These are phyloP conservation scores for Edaphochlamys debaryana DNA, from an alignment of 139 green algal genomes.

Conservation along the genomic window DNA sequence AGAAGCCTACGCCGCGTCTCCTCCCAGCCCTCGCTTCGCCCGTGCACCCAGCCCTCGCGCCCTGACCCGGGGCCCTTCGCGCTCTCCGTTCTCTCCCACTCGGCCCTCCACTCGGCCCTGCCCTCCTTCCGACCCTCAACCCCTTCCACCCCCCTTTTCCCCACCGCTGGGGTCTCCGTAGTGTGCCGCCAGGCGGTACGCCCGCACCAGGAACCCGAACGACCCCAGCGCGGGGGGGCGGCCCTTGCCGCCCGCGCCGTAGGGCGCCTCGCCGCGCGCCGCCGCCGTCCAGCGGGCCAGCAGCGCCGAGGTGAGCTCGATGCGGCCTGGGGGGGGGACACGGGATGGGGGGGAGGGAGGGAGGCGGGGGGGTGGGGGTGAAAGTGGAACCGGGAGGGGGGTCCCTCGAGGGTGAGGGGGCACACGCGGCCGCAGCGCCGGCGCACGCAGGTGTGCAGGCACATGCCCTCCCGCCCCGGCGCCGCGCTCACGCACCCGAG, in stretches of 20 bases:
- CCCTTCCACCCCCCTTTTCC: slow-evolving; percentile 23
- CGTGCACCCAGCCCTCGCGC: not conserved
- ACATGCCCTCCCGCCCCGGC: too few relatives aligned
- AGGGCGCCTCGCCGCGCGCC: slow-evolving; percentile 30
- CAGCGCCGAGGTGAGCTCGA: slow-evolving; percentile 73
- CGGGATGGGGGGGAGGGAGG: not conserved
- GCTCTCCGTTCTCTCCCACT: too few relatives aligned
- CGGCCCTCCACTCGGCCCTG: not conserved
- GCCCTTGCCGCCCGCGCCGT: too few relatives aligned
- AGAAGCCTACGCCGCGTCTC: too few relatives aligned
- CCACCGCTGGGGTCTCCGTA: slow-evolving; percentile 82
- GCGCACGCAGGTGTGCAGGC: too few relatives aligned
- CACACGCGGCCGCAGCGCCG: too few relatives aligned
- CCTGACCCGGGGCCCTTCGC: too few relatives aligned
- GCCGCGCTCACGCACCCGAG: not conserved
- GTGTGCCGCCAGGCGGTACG: slow-evolving; percentile 89
- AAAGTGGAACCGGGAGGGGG: too few relatives aligned
- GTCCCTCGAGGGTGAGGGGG: too few relatives aligned
- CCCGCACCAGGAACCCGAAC: slow-evolving; percentile 73
- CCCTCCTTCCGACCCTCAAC: not conserved
- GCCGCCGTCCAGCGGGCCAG: slow-evolving; percentile 77
- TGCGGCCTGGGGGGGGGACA: not conserved
- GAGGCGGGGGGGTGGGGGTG: too few relatives aligned
- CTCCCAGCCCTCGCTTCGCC: slow-evolving; percentile 11
- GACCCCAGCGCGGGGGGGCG: slow-evolving; percentile 63